These are phyloP conservation scores for Saxophila tyrrhenica DNA, from an alignment of 495 filamentous ascomycete genomes.

Conservation along the genomic window DNA sequence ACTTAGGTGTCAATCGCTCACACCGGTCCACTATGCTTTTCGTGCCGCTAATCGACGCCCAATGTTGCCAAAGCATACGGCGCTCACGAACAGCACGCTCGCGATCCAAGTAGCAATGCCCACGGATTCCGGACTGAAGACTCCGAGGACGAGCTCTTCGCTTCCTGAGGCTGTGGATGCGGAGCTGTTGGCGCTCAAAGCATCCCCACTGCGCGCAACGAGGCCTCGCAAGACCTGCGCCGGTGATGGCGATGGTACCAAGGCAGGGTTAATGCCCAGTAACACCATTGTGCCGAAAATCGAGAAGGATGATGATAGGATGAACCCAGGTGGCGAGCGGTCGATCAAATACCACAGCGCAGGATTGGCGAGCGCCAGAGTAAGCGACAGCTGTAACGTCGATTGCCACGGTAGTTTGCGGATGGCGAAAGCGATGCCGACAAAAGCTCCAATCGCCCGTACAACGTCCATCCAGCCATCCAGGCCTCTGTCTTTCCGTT, in stretches of 20 bases:
- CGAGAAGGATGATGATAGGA: slow-evolving; percentile 61
- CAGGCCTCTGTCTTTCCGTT: slow-evolving; percentile 7
- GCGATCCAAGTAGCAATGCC: slow-evolving; percentile 78
- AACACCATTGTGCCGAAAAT: slow-evolving; percentile 61
- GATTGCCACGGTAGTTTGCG: slow-evolving; percentile 86
- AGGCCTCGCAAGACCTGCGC: slow-evolving; percentile 2
- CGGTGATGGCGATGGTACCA: slow-evolving; percentile 56
- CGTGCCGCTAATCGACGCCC: slow-evolving; percentile 58
- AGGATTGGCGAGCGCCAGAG: slow-evolving; percentile 83
- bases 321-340: slow-evolving; percentile 71
- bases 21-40: too few species aligned
- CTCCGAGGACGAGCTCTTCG: slow-evolving; percentile 38
- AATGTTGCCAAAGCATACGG: slow-evolving; percentile 93
- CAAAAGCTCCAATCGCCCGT: slow-evolving; percentile 81
- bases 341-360: slow-evolving; percentile 95
- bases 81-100: slow-evolving; percentile 85
- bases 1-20: too few species aligned
- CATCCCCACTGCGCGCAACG: not conserved
- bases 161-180: not conserved
- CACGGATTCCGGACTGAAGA: slow-evolving; percentile 61
- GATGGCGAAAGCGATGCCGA: slow-evolving; percentile 95
- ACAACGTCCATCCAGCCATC: slow-evolving; percentile 63
- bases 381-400: slow-evolving; percentile 81
- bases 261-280: slow-evolving; percentile 57
- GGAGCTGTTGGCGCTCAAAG: too few species aligned